Percentiles rank a stretch among this genome's conserved stretches.
Conservation (phyloP, 2,329 filamentous ascomycete species). For the Sporothrix schenckii region DNA sequence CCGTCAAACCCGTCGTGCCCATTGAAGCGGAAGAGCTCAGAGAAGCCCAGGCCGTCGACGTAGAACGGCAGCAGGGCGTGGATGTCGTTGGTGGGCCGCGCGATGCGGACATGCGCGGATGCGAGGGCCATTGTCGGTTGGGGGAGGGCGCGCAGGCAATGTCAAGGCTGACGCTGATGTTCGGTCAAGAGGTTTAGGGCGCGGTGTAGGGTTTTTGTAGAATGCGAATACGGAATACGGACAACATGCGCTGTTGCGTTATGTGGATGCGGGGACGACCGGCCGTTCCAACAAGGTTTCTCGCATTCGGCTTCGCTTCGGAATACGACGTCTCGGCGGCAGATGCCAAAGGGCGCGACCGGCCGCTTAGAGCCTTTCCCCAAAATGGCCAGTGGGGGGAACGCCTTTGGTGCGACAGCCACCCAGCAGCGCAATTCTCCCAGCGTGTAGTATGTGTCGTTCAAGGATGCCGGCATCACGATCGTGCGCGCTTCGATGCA, state of each 20-base stretch:
- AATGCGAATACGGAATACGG: conserved; percentile 1
- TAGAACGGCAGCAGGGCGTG: conserved; percentile 48
- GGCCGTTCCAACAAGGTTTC: neutral
- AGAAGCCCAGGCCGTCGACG: conserved; percentile 47
- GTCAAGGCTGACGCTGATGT: neutral
- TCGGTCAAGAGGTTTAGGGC: neutral
- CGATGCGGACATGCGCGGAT: conserved; percentile 47
- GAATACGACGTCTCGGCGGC: neutral
- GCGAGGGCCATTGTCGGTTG: conserved; percentile 18
- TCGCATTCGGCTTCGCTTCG: conserved; percentile 16
- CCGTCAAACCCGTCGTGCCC: conserved; percentile 48
- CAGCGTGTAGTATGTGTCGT: too few species aligned
- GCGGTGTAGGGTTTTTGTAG: neutral
- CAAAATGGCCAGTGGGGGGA: neutral
- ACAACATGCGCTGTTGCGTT: neutral
- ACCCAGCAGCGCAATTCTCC: too few species aligned
- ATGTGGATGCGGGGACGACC: too few species aligned
- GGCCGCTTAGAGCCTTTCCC: neutral
- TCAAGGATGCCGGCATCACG: neutral
- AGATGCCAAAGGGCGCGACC: neutral
- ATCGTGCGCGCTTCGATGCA: neutral
- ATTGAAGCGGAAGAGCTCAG: conserved; percentile 43
- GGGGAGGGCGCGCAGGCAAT: too few species aligned
- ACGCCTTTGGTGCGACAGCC: neutral
- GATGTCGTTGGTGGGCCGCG: conserved; percentile 48